Evolutionary conservation across 2,329 filamentous ascomycete species (phyloP).

Genomic region (Bipolaris sorokiniana): DNA sequence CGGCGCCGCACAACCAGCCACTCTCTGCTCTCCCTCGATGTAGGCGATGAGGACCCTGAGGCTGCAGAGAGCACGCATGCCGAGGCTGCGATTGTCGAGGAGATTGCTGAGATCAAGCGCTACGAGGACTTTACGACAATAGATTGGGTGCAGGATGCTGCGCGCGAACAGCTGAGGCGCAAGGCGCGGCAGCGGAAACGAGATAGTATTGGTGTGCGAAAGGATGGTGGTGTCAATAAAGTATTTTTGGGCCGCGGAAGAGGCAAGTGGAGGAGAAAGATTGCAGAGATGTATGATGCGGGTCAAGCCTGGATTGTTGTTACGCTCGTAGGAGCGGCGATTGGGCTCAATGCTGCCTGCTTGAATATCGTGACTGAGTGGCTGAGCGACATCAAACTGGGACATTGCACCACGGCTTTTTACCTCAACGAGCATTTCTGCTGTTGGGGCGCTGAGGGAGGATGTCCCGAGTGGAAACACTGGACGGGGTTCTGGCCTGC

Average conservation of each 20-base stretch:
- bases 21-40: constrained; percentile 66
- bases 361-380: constrained; percentile 97
- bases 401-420: constrained; percentile 94
- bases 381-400: constrained; percentile 93
- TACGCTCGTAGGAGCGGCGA: constrained; percentile 88
- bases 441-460: constrained; percentile 93
- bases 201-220: constrained; percentile 51
- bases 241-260: constrained; percentile 69
- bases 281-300: constrained; percentile 90
- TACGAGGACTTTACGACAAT: constrained; percentile 99
- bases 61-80: constrained; percentile 58
- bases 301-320: constrained; percentile 98
- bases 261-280: constrained; percentile 72
- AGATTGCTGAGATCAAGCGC: constrained; percentile 96
- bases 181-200: constrained; percentile 72
- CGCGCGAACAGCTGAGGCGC: constrained; percentile 83
- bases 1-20: constrained; percentile 70
- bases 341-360: constrained; percentile 90
- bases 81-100: constrained; percentile 81
- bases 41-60: constrained; percentile 65
- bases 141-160: constrained; percentile 98
- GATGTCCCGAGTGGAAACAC: constrained; percentile 84
- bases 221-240: constrained; percentile 51
- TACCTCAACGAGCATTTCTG: constrained; percentile 98
- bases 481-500: constrained; percentile 81